Evolutionary conservation across 352 stramenopile genomes (phyloP).

Genomic region (Phytophthora tubulina): DNA sequence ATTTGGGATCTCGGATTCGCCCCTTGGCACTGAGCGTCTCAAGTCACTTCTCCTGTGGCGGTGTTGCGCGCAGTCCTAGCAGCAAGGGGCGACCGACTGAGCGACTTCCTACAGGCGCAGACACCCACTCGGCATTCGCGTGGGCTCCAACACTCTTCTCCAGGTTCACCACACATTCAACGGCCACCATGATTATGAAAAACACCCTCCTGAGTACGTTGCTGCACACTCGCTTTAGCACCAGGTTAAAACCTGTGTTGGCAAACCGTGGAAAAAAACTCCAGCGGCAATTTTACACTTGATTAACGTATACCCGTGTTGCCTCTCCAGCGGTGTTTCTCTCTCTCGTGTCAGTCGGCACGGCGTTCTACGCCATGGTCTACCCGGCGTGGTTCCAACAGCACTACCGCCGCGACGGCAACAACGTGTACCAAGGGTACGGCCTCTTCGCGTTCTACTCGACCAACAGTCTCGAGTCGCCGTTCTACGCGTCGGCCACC

Average conservation of each 20-base stretch:
- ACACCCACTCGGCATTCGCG: constrained; percentile 3
- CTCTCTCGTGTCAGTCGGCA: constrained; percentile 76
- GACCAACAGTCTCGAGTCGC: constrained; percentile 69
- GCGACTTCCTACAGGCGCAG: constrained; percentile 22
- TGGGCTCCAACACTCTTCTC: not conserved
- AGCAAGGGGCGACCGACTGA: not conserved
- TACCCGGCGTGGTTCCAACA: constrained; percentile 91
- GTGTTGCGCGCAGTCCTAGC: constrained; percentile 24
- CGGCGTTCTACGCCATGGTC: constrained; percentile 81
- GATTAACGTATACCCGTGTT: not conserved
- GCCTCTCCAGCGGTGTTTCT: constrained; percentile 74
- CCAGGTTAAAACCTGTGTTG: constrained; percentile 9
- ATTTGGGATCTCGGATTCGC: not conserved
- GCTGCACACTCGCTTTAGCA: constrained; percentile 26
- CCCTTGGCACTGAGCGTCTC: not conserved
- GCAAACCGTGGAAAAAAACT: not conserved
- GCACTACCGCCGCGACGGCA: constrained; percentile 79
- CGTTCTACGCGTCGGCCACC: constrained; percentile 84
- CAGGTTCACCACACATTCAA: not conserved
- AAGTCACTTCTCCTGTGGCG: constrained; percentile 46
- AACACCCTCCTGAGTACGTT: constrained; percentile 81
- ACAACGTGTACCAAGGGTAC: constrained; percentile 82
- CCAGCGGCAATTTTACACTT: not conserved
- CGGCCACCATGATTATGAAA: constrained; percentile 62
- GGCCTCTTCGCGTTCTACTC: constrained; percentile 89